Base-by-base conservation (phyloP, 1,139 yeast species). In the Geotrichum restrictum region DNA sequence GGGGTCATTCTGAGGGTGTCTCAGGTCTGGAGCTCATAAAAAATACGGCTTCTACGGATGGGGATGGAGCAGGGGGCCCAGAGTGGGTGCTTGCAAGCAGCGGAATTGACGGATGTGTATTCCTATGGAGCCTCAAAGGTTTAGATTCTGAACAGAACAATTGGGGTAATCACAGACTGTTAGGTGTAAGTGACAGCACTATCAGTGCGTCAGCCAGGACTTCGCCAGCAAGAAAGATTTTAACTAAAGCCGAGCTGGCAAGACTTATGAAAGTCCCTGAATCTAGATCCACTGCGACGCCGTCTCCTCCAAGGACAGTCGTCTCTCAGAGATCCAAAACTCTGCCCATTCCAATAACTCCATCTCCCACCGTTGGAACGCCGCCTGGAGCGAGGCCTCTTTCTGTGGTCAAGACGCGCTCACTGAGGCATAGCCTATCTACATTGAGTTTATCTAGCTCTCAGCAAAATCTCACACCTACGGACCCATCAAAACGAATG, bases 1-100 rank as follows among this genome's bases (percentile, higher is more conserved):
- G 85, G 85, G 91, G 86, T 0, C 88, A 83, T 59, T 79, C 83
- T 58, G 88, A 82, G 45, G 68, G 76, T 1, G 73, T 82, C 6
- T 62, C 78, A 3, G 77, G 78, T 0, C 59, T 83, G 13, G 59
- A 69, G 1, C 59, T 64, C 59, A 47, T 64, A 16, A 44, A 38
- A 13, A 24, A 13, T 13, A n/a, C 40, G 7, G 18, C 32, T 14
- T 10, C 36, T 3, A 8, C 14, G 2, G 34, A 8, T 29, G 24
- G 21, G 1, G 54, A 60, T 5, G 54, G 61, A 1, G 58, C 57
- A 7, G 64, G 66, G 19, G 63, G 60, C 3, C 43, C 55, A 11
- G 57, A 55, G 10, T 39, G 53, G 43, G 57, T 53, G 14, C 48
- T 64, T n/a, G 64, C 59, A 14, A 65, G 65, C 45, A 57, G 61